These are phyloP conservation scores for Neurospora sp. DNA, from an alignment of 495 filamentous ascomycete genomes.

Conservation along the genomic window DNA sequence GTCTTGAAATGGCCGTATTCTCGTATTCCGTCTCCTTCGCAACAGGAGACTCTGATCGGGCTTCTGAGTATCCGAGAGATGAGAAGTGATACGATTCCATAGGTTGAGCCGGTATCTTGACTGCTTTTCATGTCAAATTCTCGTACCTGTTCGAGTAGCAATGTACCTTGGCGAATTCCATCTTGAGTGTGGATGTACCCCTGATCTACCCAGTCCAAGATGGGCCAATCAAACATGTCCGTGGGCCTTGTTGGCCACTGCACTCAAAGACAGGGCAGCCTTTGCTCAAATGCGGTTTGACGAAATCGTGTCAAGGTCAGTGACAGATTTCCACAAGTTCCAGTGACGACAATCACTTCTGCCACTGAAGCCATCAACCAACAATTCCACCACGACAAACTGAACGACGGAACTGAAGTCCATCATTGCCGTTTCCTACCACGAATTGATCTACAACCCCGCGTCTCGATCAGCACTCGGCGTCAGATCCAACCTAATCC, in stretches of 20 bases:
- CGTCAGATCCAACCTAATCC: not conserved
- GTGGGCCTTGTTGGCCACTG: not conserved
- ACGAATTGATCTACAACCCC: not conserved
- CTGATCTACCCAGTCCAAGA: not conserved
- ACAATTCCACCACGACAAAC: not conserved
- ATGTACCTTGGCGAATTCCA: not conserved
- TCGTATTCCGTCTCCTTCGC: not conserved
- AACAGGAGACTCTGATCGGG: not conserved
- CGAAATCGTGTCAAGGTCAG: not conserved
- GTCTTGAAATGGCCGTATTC: not conserved
- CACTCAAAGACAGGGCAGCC: not conserved
- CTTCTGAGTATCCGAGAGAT: not conserved
- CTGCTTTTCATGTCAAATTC: not conserved
- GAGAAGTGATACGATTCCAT: not conserved
- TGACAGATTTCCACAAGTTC: not conserved
- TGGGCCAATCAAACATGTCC: not conserved
- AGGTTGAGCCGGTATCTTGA: not conserved
- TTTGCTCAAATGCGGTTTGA: not conserved
- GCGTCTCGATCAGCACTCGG: not conserved
- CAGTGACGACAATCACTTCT: not conserved
- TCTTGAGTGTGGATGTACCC: not conserved
- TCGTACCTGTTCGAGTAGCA: not conserved
- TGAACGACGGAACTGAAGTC: not conserved
- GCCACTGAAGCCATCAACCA: not conserved
- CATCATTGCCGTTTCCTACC: not conserved